These are phyloP conservation scores for Candolleomyces eurysporus DNA, from an alignment of 768 basidiomycete species.

Conservation along the genomic window DNA sequence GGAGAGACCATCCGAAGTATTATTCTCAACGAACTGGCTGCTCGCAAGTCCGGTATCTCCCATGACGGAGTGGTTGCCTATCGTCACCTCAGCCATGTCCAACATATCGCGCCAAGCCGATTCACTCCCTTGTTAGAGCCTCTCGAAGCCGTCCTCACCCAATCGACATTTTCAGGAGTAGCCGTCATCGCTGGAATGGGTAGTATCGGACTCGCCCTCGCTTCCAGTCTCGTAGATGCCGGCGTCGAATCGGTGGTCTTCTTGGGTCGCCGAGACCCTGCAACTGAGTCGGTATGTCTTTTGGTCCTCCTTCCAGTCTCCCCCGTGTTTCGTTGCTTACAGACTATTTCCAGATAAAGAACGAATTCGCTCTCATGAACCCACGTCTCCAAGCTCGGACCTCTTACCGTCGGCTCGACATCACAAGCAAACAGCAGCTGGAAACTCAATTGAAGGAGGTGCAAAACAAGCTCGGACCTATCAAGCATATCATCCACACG, in stretches of 20 bases:
- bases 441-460: slow-evolving; percentile 19
- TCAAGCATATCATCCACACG: slow-evolving; percentile 28
- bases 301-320: not conserved
- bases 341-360: slow-evolving; percentile 15
- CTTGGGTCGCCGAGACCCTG: slow-evolving; percentile 20
- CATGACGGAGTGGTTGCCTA: not conserved
- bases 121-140: not conserved
- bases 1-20: not conserved
- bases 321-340: not conserved
- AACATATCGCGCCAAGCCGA: not conserved
- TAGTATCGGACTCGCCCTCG: slow-evolving; percentile 27
- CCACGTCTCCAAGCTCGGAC: slow-evolving; percentile 12
- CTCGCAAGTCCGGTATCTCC: not conserved
- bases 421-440: slow-evolving; percentile 19
- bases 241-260: slow-evolving; percentile 23
- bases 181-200: slow-evolving; percentile 32
- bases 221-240: slow-evolving; percentile 19
- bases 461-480: slow-evolving; percentile 15
- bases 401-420: slow-evolving; percentile 27
- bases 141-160: not conserved
- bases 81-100: not conserved
- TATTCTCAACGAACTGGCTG: not conserved
- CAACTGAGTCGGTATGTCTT: slow-evolving; percentile 19
- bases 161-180: slow-evolving; percentile 15
- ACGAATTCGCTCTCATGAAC: slow-evolving; percentile 12